Percentiles rank a stretch among this genome's conserved stretches.
phyloP scores from a whole-genome alignment of 2,329 filamentous ascomycete genomes.

The Nannizziopsis arthrosporioides region DNA sequence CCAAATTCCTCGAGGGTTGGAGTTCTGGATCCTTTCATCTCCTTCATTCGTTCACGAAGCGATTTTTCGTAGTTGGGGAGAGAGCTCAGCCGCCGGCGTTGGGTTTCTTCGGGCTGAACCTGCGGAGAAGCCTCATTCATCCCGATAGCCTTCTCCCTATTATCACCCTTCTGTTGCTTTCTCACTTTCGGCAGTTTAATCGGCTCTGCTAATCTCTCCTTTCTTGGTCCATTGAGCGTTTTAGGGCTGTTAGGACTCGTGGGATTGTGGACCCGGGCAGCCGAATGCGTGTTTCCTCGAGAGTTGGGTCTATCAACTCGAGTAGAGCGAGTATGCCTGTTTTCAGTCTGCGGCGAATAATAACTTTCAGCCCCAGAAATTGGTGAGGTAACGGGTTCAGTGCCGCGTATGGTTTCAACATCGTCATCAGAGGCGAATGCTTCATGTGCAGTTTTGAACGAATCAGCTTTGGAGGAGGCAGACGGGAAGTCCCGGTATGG shows the following conservation, averaged over 20 bases:
- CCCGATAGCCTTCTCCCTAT: conserved; percentile 1
- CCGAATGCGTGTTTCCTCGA: not conserved
- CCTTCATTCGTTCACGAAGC: conserved; percentile 5
- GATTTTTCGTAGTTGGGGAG: not conserved
- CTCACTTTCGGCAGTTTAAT: conserved; percentile 2
- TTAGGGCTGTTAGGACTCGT: not conserved
- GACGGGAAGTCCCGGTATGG: conserved; percentile 42
- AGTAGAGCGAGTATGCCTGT: not conserved
- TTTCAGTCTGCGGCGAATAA: conserved; percentile 12
- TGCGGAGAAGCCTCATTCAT: not conserved
- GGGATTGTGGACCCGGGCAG: not conserved
- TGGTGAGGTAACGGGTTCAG: conserved; percentile 17
- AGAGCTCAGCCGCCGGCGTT: not conserved
- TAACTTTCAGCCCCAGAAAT: conserved; percentile 16
- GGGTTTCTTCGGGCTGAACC: not conserved
- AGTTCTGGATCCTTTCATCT: not conserved
- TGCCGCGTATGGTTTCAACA: conserved; percentile 24
- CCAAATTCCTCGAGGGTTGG: conserved; percentile 39
- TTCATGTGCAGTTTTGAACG: conserved; percentile 61
- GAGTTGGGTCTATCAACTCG: not conserved
- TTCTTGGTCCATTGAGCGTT: conserved; percentile 2
- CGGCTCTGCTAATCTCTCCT: not conserved
- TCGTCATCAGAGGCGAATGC: conserved; percentile 53
- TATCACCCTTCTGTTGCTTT: not conserved
- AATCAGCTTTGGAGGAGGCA: conserved; percentile 51